These are phyloP conservation scores for Phytophthora nicotianae DNA, from an alignment of 352 stramenopile species.

Conservation along the genomic window DNA sequence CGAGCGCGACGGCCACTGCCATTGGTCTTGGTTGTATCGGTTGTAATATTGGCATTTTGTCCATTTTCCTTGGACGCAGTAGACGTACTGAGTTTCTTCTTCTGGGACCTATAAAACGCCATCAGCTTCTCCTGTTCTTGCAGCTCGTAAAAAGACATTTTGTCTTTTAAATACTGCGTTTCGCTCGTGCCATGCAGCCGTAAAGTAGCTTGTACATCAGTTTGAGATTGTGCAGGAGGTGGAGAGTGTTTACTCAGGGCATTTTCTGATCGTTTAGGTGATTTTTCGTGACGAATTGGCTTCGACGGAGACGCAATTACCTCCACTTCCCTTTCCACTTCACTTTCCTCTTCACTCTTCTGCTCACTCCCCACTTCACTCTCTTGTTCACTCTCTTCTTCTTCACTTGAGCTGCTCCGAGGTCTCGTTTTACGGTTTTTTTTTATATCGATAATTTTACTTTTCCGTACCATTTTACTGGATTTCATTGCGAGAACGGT, in stretches of 20 bases:
- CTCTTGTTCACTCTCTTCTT: constrained; percentile 19
- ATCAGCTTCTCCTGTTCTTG: constrained; percentile 59
- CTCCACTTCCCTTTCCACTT: constrained; percentile 13
- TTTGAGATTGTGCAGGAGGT: too few species aligned
- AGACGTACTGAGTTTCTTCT: constrained; percentile 24
- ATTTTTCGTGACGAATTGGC: constrained; percentile 3
- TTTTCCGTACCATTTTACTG: background rate
- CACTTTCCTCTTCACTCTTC: constrained; percentile 14
- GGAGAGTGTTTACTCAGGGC: constrained; percentile 14
- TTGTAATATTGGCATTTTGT: constrained; percentile 7
- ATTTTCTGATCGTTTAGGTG: constrained; percentile 1
- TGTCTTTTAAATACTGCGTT: constrained; percentile 38
- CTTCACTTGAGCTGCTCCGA: constrained; percentile 25
- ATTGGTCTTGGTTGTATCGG: constrained; percentile 3
- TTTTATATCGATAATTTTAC: background rate
- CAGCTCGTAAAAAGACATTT: constrained; percentile 48
- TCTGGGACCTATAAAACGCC: constrained; percentile 43
- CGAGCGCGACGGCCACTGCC: constrained; percentile 18
- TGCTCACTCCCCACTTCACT: constrained; percentile 15
- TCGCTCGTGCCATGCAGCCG: constrained; percentile 17
- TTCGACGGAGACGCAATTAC: background rate
- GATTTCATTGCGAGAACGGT: background rate
- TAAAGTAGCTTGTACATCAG: constrained; percentile 4
- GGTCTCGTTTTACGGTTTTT: background rate
- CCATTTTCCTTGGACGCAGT: constrained; percentile 2